Conservation (phyloP, 208 protist genomes). For the Trypanosoma melophagium region DNA sequence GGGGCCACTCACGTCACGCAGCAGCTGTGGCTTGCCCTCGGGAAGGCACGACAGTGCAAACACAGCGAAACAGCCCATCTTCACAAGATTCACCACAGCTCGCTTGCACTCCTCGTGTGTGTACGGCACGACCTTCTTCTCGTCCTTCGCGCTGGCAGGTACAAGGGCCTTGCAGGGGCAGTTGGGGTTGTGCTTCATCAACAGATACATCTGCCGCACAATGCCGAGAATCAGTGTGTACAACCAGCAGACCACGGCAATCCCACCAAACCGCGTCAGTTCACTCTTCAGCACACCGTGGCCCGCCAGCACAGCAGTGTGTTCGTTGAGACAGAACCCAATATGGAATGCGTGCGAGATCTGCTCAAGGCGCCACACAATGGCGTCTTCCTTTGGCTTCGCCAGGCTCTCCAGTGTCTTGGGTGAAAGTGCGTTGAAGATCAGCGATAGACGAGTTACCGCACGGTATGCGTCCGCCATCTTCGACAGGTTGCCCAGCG, state of each 20-base stretch:
- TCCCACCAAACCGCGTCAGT: conserved; percentile 63
- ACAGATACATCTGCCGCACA: conserved; percentile 63
- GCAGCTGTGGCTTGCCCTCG: conserved; percentile 71
- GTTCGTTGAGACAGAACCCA: conserved; percentile 80
- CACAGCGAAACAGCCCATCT: conserved; percentile 76
- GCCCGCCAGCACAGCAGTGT: conserved; percentile 73
- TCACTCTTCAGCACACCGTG: conserved; percentile 54
- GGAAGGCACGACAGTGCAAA: conserved; percentile 83
- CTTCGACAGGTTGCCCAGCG: conserved; percentile 59
- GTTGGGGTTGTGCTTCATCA: conserved; percentile 56
- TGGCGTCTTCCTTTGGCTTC: conserved; percentile 57
- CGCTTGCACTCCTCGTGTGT: neutral
- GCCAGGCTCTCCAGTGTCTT: conserved; percentile 50
- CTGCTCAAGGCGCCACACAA: conserved; percentile 64
- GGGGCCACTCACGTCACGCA: conserved; percentile 57
- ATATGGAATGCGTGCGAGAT: conserved; percentile 82
- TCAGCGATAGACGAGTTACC: conserved; percentile 81
- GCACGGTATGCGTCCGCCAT: conserved; percentile 87
- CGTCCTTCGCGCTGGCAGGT: neutral
- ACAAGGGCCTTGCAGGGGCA: neutral
- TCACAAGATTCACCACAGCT: neutral
- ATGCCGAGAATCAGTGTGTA: conserved; percentile 71
- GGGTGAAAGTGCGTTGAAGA: conserved; percentile 67
- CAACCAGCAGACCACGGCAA: conserved; percentile 86
- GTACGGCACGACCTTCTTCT: neutral